phyloP scores from a whole-genome alignment of 2,329 filamentous ascomycete genomes.

The Phoma sp. region DNA sequence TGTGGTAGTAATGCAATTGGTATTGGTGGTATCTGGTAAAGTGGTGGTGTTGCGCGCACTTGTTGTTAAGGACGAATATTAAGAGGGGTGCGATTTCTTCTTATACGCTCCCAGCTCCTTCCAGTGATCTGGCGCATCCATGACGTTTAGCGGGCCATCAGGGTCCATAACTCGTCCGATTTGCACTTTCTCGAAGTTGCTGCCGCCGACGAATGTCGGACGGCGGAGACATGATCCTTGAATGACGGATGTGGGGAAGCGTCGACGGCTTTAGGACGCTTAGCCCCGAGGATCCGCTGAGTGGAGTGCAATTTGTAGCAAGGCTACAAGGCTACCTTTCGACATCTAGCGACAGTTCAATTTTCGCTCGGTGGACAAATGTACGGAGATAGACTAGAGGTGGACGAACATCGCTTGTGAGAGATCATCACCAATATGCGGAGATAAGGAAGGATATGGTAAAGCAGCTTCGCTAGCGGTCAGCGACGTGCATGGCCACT shows the following conservation, averaged over 20 bases:
- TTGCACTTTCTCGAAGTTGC: not conserved
- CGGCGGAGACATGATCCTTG: not conserved
- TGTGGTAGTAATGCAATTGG: not conserved
- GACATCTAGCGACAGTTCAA: not conserved
- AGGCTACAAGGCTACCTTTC: not conserved
- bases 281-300: not conserved
- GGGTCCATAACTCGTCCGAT: not conserved
- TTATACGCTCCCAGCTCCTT: slow-evolving; percentile 4
- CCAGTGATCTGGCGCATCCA: not conserved
- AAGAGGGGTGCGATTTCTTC: not conserved
- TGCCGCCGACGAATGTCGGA: slow-evolving; percentile 3
- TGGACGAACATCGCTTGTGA: not conserved
- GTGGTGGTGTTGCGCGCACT: not conserved
- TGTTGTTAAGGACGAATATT: not conserved
- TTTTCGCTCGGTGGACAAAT: not conserved
- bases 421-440: not conserved
- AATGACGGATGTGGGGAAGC: slow-evolving; percentile 1
- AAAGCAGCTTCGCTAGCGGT: not conserved
- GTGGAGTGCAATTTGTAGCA: not conserved
- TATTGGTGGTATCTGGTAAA: not conserved
- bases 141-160: slow-evolving; percentile 8
- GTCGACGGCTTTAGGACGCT: not conserved
- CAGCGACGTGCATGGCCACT: slow-evolving; percentile 1
- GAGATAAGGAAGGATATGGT: not conserved
- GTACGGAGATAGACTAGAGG: not conserved